Base-by-base conservation (phyloP, 169 alveolate species). In the Blepharisma undulans region DNA sequence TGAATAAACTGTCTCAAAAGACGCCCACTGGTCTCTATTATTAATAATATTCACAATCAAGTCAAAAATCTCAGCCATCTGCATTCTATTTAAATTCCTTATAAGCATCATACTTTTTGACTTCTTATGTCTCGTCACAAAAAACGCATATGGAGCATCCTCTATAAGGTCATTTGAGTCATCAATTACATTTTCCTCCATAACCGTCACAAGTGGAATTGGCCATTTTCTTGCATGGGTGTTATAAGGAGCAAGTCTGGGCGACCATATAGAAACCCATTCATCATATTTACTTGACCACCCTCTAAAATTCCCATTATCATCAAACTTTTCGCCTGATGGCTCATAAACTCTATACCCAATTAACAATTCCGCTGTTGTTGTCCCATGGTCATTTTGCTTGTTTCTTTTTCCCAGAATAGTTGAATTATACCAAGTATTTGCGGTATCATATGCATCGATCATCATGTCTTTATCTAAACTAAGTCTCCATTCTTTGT, bases 251-350 rank as follows among this genome's bases (percentile, higher is more conserved):
- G 48, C 18, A n/a, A 94, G 87, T 84, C 95, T 90, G 10, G 97
- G 97, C 4, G 94, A 89, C 29, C 80, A 72, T n/a, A 89, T 22
- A 61, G 96, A 72, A 33, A 94, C 27, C 87, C 92, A 82, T 32
- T 93, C 95, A 81, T 93, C 95, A 72, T 72, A 93, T 72, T 76
- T 91, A 16, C 79, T 80, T 22, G 88, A 84, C 97, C 96, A 93
- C 4, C 97, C 97, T 48, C 91, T 87, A 84, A 60, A 94, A 27
- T 80, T 90, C 12, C 93, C 95, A 21, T 92, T 81, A 0, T 91
- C 93, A 48, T 94, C 95, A 4, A 33, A 76, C 77, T 94, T 94
- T 3, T 61, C 71, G 16, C 96, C 97, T 4, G 90, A 91, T 10
- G 81, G 87, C 22, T 78, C 82, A 74, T 84, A 93, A 4, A 91